These are phyloP conservation scores for Lodderomyces theae DNA, from an alignment of 1,139 yeast species.

Conservation along the genomic window DNA sequence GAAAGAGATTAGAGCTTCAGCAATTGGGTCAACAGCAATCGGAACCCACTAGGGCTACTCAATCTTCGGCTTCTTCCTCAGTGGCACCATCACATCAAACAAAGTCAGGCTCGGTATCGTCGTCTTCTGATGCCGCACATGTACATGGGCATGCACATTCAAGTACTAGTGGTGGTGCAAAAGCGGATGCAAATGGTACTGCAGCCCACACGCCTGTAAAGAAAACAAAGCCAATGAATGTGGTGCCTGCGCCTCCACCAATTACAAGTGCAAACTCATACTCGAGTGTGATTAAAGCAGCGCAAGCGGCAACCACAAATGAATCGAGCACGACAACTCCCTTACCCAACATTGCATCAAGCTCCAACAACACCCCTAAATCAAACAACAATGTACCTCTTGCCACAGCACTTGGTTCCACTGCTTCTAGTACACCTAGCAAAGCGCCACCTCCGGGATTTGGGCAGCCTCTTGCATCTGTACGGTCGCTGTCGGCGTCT, in stretches of 20 bases:
- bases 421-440: conserved; percentile 11
- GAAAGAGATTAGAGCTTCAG: conserved; percentile 7
- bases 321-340: conserved; percentile 2
- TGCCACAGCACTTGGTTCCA: conserved; percentile 10
- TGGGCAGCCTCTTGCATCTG: conserved; percentile 15
- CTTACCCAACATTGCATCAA: not conserved
- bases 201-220: conserved; percentile 11
- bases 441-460: conserved; percentile 26
- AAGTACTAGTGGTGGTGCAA: not conserved
- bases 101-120: conserved; percentile 2
- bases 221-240: conserved; percentile 12
- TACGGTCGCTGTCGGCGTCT: conserved; percentile 34
- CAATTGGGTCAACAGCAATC: conserved; percentile 8
- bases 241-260: conserved; percentile 19
- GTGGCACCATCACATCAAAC: conserved; percentile 2
- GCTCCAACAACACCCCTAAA: conserved; percentile 6
- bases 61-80: conserved; percentile 4
- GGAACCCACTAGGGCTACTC: conserved; percentile 7
- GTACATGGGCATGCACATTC: not conserved
- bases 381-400: conserved; percentile 9
- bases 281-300: conserved; percentile 23
- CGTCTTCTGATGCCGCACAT: conserved; percentile 3
- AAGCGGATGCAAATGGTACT: conserved; percentile 2
- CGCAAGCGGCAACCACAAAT: conserved; percentile 15
- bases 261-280: conserved; percentile 19